Conservation (phyloP, 192 early-diverging fungal genomes). For the Tieghemiomyces parasiticus region DNA sequence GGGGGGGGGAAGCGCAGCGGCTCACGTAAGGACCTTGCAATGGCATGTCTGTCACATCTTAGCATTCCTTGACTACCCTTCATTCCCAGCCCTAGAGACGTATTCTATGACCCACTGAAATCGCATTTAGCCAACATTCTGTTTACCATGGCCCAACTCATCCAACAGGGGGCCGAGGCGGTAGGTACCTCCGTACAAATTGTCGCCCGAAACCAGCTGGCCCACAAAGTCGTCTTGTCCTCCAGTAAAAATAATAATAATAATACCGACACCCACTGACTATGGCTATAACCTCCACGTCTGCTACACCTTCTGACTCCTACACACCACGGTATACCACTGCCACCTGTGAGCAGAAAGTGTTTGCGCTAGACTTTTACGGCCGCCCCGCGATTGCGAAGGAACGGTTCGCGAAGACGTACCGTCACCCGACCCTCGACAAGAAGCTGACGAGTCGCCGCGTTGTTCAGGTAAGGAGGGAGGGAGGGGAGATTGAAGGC, state of each 20-base stretch:
- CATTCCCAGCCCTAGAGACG: too few relatives aligned
- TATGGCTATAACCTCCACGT: background rate
- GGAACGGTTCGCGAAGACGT: constrained; percentile 84
- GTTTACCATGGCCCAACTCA: constrained; percentile 36
- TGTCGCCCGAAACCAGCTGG: background rate
- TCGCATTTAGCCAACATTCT: too few relatives aligned
- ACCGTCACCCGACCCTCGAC: constrained; percentile 84
- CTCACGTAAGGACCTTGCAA: too few relatives aligned
- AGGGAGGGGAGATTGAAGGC: too few relatives aligned
- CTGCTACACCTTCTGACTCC: background rate
- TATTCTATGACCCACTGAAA: too few relatives aligned
- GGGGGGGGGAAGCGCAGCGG: too few relatives aligned
- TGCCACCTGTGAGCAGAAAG: constrained; percentile 37
- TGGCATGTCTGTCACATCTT: too few relatives aligned
- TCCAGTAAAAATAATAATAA: background rate
- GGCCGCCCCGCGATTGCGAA: constrained; percentile 58
- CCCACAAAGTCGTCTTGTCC: too few relatives aligned
- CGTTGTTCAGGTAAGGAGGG: constrained; percentile 42
- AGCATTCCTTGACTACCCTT: too few relatives aligned
- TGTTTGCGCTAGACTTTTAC: constrained; percentile 54
- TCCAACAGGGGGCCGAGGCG: constrained; percentile 84
- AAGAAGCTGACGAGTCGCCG: constrained; percentile 59
- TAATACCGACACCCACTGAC: too few relatives aligned
- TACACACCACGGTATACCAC: background rate
- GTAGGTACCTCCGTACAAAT: constrained; percentile 23